phyloP scores from a whole-genome alignment of 2,329 filamentous ascomycete genomes.

The Periconia digitata region DNA sequence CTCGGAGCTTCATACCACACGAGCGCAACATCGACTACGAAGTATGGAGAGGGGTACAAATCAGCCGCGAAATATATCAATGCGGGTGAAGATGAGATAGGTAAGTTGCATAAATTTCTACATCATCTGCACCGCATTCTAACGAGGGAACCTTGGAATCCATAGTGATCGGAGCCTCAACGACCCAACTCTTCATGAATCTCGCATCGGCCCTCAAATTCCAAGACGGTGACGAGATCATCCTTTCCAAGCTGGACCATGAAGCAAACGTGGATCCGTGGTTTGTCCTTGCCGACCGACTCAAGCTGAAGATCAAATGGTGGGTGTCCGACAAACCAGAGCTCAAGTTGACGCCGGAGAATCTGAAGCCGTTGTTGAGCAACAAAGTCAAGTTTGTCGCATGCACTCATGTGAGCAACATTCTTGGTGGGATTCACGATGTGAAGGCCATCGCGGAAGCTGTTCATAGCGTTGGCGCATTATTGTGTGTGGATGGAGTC shows the following conservation, averaged over 20 bases:
- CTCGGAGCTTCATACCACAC: conserved; percentile 70
- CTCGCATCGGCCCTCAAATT: conserved; percentile 47
- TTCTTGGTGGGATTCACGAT: conserved; percentile 71
- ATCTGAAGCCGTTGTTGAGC: conserved; percentile 62
- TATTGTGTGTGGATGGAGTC: conserved; percentile 75
- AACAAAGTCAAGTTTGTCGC: conserved; percentile 68
- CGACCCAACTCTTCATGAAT: conserved; percentile 76
- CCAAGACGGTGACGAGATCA: conserved; percentile 60
- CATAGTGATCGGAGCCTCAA: conserved; percentile 69
- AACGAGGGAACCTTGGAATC: neutral
- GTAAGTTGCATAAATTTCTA: conserved; percentile 35
- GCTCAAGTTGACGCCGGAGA: conserved; percentile 60
- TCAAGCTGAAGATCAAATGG: conserved; percentile 67
- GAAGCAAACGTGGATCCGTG: conserved; percentile 77
- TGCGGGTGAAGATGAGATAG: conserved; percentile 65
- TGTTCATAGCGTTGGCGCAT: conserved; percentile 56
- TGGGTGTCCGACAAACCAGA: conserved; percentile 58
- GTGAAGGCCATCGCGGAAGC: conserved; percentile 57
- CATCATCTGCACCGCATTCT: neutral
- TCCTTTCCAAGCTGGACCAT: conserved; percentile 73
- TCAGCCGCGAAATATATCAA: conserved; percentile 73
- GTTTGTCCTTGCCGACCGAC: conserved; percentile 66
- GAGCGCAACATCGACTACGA: conserved; percentile 60
- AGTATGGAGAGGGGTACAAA: conserved; percentile 62
- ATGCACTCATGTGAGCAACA: conserved; percentile 73